Percentiles rank a stretch among this genome's conserved stretches.
Conservation (phyloP, 192 early-diverging fungal species). For the Coemansia reversa region DNA sequence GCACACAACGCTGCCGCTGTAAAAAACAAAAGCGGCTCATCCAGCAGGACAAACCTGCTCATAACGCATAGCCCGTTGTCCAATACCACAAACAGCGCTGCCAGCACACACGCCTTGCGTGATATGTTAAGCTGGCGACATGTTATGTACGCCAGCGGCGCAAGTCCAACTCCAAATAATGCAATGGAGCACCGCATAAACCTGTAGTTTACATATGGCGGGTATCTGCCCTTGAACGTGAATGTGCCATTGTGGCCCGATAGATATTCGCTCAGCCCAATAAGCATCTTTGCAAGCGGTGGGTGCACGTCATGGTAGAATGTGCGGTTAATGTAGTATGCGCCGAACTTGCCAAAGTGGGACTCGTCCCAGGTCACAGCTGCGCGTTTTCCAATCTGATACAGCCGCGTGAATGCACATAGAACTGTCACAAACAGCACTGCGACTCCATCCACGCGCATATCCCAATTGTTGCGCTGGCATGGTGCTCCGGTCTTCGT, state of each 20-base stretch:
- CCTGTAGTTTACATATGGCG: constrained; percentile 60
- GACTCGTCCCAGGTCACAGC: constrained; percentile 70
- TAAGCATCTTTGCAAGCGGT: constrained; percentile 77
- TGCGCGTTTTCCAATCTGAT: constrained; percentile 32
- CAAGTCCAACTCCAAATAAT: constrained; percentile 63
- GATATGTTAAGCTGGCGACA: constrained; percentile 60
- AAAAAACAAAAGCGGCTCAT: constrained; percentile 70
- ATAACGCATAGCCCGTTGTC: constrained; percentile 66
- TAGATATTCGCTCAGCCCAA: constrained; percentile 59
- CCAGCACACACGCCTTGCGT: constrained; percentile 48
- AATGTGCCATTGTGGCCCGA: constrained; percentile 64
- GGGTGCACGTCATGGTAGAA: constrained; percentile 99
- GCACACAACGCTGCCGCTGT: constrained; percentile 58
- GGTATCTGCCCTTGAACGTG: constrained; percentile 63
- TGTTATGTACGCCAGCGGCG: constrained; percentile 66
- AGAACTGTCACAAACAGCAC: constrained; percentile 34
- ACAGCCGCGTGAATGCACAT: constrained; percentile 29
- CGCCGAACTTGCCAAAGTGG: constrained; percentile 70
- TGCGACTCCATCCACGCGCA: constrained; percentile 45
- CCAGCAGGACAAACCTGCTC: constrained; percentile 67
- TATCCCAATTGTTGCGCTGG: constrained; percentile 51
- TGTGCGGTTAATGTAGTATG: constrained; percentile 82
- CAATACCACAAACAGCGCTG: constrained; percentile 58
- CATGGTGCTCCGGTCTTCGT: constrained; percentile 4
- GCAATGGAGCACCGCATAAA: constrained; percentile 67